Conservation (phyloP, 2,329 filamentous ascomycete species). For the Bipolaris cookei region DNA sequence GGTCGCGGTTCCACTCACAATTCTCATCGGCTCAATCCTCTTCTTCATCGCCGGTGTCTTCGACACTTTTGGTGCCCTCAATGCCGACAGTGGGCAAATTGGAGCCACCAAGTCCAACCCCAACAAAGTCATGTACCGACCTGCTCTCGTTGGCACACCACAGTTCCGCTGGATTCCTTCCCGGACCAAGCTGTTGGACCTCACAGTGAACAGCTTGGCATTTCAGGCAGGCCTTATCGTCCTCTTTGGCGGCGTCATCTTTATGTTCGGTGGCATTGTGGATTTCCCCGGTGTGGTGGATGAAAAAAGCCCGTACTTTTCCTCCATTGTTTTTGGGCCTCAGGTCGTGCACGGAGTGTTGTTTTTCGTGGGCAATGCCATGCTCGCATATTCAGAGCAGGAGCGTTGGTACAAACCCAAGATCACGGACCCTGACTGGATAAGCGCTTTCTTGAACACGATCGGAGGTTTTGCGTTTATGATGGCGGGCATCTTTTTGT, state of each 20-base stretch:
- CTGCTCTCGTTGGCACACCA: constrained; percentile 31
- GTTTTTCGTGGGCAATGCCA: constrained; percentile 35
- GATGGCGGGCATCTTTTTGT: constrained; percentile 36
- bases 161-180: constrained; percentile 38
- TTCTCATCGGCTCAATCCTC: constrained; percentile 34
- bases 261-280: constrained; percentile 40
- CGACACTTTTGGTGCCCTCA: constrained; percentile 34
- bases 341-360: constrained; percentile 36
- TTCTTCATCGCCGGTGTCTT: constrained; percentile 39
- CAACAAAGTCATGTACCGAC: constrained; percentile 24
- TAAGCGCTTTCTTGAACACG: constrained; percentile 34
- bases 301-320: constrained; percentile 21
- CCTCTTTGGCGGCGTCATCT: constrained; percentile 38
- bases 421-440: constrained; percentile 32
- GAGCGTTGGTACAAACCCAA: constrained; percentile 38
- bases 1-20: constrained; percentile 30
- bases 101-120: constrained; percentile 17
- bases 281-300: constrained; percentile 36
- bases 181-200: constrained; percentile 22
- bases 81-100: constrained; percentile 29
- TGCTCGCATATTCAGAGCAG: constrained; percentile 36
- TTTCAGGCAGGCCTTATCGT: constrained; percentile 42
- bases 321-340: constrained; percentile 31
- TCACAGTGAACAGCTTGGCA: constrained; percentile 27
- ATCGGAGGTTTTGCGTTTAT: constrained; percentile 38